These are phyloP conservation scores for Trifolium fragiferum DNA, from an alignment of 306 rosid species.

Conservation along the genomic window DNA sequence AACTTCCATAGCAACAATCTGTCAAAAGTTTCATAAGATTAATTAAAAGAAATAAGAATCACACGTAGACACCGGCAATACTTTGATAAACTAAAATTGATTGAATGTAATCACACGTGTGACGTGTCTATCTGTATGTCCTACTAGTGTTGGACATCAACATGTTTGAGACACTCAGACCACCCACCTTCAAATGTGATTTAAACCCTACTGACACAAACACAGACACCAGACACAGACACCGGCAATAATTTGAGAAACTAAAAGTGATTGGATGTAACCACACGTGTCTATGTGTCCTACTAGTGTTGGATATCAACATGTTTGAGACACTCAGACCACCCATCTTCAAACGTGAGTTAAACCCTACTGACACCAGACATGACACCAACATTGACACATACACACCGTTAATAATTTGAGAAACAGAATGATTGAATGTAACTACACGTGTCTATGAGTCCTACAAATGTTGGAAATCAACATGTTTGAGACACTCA, in stretches of 20 bases:
- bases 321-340: neutral
- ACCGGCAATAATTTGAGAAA: neutral
- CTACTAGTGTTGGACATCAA: neutral
- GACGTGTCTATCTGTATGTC: neutral
- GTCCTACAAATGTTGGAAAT: neutral
- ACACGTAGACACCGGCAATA: neutral
- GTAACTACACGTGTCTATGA: neutral
- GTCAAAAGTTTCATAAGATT: slow-evolving; percentile 32
- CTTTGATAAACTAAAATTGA: neutral
- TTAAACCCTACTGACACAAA: neutral
- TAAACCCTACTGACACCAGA: neutral
- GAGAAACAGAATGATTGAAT: neutral
- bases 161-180: neutral
- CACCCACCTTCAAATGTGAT: neutral
- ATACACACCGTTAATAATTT: neutral
- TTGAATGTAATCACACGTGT: neutral
- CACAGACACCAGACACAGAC: neutral
- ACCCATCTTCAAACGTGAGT: neutral
- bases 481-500: neutral
- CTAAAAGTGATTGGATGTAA: neutral
- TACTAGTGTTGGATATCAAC: neutral
- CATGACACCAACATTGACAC: neutral
- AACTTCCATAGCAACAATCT: slow-evolving; percentile 81
- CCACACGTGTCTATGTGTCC: neutral
- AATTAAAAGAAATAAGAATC: slow-evolving; percentile 10